Evolutionary conservation across 352 stramenopile genomes (phyloP), one percentile per base, ranked within the genome.

Genomic region (Achlya hypogyna): DNA sequence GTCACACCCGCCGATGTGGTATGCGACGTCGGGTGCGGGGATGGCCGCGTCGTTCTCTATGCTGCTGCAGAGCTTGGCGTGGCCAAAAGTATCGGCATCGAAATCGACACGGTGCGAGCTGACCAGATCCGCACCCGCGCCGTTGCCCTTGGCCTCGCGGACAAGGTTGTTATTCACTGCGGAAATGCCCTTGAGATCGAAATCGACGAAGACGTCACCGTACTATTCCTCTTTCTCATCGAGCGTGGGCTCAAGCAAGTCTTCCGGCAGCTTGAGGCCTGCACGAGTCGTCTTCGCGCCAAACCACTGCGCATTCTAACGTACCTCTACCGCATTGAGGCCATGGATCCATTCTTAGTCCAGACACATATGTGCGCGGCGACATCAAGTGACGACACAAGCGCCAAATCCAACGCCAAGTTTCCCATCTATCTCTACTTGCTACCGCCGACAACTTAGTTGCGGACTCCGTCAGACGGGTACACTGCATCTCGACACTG

Each of bases 141-240:
- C 0, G 43, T 69, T 6, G 43, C 40, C 2, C 73, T 71, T 0
- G 69, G 73, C 1, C 72, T 91, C 23, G 72, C 67, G 4, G 71
- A 81, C 42, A 72, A 88, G n/a, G 81, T 89, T 42, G 81, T 74
- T 31, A 78, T 93, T 51, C 71, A 84, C 58, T 52, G 81, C 62
- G 82, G 77, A 58, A 93, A 93, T 62, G 84, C 81, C 23, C 70
- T 93, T 64, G 77, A 90, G 38, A 86, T 89, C 59, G 77, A 82
- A 25, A 75, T 87, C 2, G 29, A 58, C 1, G 77, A 91, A 32
- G 78, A 93, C 31, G 84, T 83, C 4, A 86, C 81, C 9, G 65
- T 93, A 51, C 69, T 93, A 53, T 93, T 93, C 65, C 73, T 93
- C 45, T 93, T 93, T 40, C 79, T 93, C 59, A 91, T 93, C 38